Base-by-base conservation (phyloP, 306 rosid species). In the Benincasa hispida region DNA sequence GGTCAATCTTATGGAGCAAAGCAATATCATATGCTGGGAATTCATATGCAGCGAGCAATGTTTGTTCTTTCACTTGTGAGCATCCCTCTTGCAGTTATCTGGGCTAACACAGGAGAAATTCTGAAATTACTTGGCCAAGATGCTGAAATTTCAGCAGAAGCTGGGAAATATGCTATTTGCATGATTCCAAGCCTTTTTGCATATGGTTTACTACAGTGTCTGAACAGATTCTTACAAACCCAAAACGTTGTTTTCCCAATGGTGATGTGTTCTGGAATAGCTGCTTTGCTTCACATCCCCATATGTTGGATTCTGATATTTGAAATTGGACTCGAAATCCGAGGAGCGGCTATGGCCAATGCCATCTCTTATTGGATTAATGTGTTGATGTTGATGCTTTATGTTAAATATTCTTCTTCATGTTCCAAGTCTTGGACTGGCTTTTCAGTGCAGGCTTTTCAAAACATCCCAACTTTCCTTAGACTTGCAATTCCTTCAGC, bases 1-100 rank as follows among this genome's bases (percentile, higher is more conserved):
- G 97, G 97, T 11, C 98, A 93, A 80, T 83, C 96, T 30, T 87
- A 82, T 81, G 96, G 96, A 77, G 97, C 98, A 79, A 65, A 87
- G 74, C 91, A 87, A 15, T 86, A 81, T 66, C 87, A 80, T 22
- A 77, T 87, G 90, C 53, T 91, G 80, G 95, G 97, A 0, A 81
- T 89, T 75, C 89, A 89, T 77, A 78, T 81, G 75, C 95, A 91
- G 62, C 80, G 97, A 84, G 93, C 88, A 18, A 87, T 89, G 85
- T 10, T 91, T 55, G 83, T 83, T 69, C 77, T 75, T 62, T 48
- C 50, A 15, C 27, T 88, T 73, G 86, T 80, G 21, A 83, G 87
- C 39, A 58, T 93, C 17, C 89, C 88, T 4, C 76, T 82, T 1
- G 87, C 91, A 4, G 13, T 89, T 45, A 77, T 91, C 62, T 87